Evolutionary conservation across 331 rosid genomes (phyloP).

Genomic region (Spiraea crenata): DNA sequence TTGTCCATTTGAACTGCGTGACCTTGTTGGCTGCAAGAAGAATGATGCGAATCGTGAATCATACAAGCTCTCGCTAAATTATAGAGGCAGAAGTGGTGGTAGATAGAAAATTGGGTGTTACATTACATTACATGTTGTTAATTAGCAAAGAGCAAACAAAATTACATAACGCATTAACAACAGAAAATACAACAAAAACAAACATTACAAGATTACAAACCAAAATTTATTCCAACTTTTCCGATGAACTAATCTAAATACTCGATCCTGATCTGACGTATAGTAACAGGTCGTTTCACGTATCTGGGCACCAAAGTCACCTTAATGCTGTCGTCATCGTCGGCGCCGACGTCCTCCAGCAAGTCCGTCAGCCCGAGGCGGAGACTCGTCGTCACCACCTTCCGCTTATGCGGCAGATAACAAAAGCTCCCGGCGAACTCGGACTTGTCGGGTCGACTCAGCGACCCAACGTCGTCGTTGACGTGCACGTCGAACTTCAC

Average conservation of each 20-base stretch:
- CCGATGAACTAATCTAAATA: not conserved
- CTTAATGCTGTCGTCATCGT: constrained; percentile 21
- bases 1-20: too few relatives aligned
- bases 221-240: too few relatives aligned
- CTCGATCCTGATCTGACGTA: constrained; percentile 10
- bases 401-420: constrained; percentile 20
- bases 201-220: not conserved
- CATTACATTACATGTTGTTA: not conserved
- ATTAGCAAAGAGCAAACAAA: not conserved
- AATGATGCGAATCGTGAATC: too few relatives aligned
- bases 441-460: constrained; percentile 18
- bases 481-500: constrained; percentile 33
- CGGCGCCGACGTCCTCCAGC: constrained; percentile 28
- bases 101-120: too few relatives aligned
- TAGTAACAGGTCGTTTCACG: constrained; percentile 7
- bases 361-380: constrained; percentile 30
- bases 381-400: constrained; percentile 4
- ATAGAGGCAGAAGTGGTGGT: too few relatives aligned
- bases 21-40: too few relatives aligned
- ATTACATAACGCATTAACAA: not conserved
- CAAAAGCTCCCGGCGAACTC: constrained; percentile 31
- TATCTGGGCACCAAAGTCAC: constrained; percentile 24
- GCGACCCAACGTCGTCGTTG: constrained; percentile 10
- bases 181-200: not conserved
- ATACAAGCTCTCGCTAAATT: too few relatives aligned